phyloP scores from a whole-genome alignment of 208 protist genomes.

The Leishmania guyanensis region DNA sequence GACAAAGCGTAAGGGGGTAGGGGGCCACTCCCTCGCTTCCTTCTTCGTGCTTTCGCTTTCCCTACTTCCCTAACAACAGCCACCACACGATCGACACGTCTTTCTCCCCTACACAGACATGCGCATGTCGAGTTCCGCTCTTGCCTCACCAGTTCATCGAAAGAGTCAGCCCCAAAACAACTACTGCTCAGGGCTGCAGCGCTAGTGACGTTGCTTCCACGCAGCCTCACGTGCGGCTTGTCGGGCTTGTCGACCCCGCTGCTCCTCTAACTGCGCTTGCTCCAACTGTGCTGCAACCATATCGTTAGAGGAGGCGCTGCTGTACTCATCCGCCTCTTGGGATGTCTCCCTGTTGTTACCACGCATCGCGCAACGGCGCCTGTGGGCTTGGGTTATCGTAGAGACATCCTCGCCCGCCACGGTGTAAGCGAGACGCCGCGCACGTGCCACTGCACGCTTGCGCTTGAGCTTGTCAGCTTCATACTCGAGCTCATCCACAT shows the following conservation, averaged over 20 bases:
- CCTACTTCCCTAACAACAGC: neutral
- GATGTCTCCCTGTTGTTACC: neutral
- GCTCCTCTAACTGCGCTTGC: slow-evolving; percentile 14
- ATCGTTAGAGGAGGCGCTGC: neutral
- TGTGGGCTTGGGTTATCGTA: slow-evolving; percentile 6
- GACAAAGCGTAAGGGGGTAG: neutral
- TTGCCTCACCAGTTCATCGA: neutral
- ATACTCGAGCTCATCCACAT: slow-evolving; percentile 76
- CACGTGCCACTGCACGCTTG: slow-evolving; percentile 52
- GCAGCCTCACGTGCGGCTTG: slow-evolving; percentile 24
- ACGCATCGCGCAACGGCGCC: slow-evolving; percentile 15
- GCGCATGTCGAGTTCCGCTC: neutral
- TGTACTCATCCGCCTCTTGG: neutral
- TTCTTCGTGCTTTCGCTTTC: neutral
- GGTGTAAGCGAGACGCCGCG: slow-evolving; percentile 23
- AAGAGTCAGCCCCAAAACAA: too few species aligned
- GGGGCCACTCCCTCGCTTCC: neutral
- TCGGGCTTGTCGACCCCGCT: slow-evolving; percentile 6
- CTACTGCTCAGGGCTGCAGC: neutral
- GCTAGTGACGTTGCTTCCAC: slow-evolving; percentile 14
- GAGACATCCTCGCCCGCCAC: neutral
- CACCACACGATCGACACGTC: neutral
- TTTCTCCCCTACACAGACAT: neutral
- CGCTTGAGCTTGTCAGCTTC: slow-evolving; percentile 66
- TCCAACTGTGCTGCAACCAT: slow-evolving; percentile 7